A percentile compares a stretch with the other conserved stretches of the same genome.
Conservation (phyloP, 1,284 basidiomycete genomes). For the Thecaphora thlaspeos region DNA sequence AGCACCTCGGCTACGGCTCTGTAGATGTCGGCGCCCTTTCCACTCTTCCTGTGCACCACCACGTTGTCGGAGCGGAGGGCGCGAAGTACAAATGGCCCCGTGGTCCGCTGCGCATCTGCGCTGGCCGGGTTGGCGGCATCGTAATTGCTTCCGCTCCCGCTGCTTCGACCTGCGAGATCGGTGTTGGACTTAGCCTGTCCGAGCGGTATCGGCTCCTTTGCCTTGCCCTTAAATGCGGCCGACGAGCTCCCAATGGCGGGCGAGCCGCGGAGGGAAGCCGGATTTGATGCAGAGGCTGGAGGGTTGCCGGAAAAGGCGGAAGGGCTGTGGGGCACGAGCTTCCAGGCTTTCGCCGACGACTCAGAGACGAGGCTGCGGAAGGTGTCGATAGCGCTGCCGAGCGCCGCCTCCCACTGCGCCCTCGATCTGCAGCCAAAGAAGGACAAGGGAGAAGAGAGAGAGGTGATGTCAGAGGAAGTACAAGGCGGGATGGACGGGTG, state of each 20-base stretch:
- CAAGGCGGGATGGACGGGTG: neutral
- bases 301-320: conserved; percentile 8
- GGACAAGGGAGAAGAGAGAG: neutral
- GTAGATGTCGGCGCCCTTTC: conserved; percentile 72
- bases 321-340: conserved; percentile 17
- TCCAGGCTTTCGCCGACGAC: conserved; percentile 38
- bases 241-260: conserved; percentile 2
- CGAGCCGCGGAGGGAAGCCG: conserved; percentile 14
- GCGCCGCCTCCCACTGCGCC: conserved; percentile 40
- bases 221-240: conserved; percentile 5
- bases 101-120: neutral
- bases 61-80: conserved; percentile 58
- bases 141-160: conserved; percentile 4
- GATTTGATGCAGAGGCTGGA: conserved; percentile 10
- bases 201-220: conserved; percentile 20
- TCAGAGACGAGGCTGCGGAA: conserved; percentile 38
- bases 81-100: conserved; percentile 16
- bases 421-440: conserved; percentile 13
- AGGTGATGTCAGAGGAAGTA: neutral
- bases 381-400: conserved; percentile 32
- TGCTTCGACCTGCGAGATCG: conserved; percentile 5
- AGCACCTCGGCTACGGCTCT: conserved; percentile 78
- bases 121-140: conserved; percentile 1
- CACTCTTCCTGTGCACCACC: conserved; percentile 59
- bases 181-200: conserved; percentile 23